Conservation (phyloP, 805 yeast genomes). For the Ogataea corticis region DNA sequence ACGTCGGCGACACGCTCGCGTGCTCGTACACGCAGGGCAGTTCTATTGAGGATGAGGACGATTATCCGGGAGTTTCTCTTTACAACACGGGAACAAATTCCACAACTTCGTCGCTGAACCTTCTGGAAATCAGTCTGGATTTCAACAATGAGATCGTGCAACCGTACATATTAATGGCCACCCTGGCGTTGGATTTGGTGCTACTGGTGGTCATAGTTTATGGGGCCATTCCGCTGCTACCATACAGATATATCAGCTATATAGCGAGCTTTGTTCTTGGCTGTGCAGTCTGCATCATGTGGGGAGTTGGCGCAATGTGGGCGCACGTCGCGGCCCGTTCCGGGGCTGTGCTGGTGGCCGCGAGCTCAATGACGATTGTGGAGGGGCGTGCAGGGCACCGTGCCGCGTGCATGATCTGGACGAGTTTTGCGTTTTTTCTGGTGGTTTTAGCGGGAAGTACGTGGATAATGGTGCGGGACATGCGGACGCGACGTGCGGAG, state of each 20-base stretch:
- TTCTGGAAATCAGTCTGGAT: constrained; percentile 46
- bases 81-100: constrained; percentile 35
- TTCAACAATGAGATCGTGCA: constrained; percentile 50
- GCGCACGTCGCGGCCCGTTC: constrained; percentile 56
- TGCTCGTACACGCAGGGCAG: constrained; percentile 34
- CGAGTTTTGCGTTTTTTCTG: constrained; percentile 50
- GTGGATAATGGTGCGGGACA: constrained; percentile 36
- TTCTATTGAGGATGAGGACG: constrained; percentile 18
- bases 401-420: constrained; percentile 63
- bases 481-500: constrained; percentile 15
- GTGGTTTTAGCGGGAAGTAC: constrained; percentile 42
- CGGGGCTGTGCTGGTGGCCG: constrained; percentile 42
- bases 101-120: constrained; percentile 39
- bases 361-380: constrained; percentile 52
- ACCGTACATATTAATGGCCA: constrained; percentile 53
- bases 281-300: constrained; percentile 42
- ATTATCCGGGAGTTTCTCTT: constrained; percentile 36
- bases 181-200: constrained; percentile 44
- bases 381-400: constrained; percentile 46
- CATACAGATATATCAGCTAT: constrained; percentile 35
- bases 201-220: constrained; percentile 45
- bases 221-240: constrained; percentile 49
- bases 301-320: constrained; percentile 71
- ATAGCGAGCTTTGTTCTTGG: constrained; percentile 35
- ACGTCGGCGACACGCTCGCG: constrained; percentile 31